phyloP scores from a whole-genome alignment of 306 rosid genomes.

The Rosa rugosa region DNA sequence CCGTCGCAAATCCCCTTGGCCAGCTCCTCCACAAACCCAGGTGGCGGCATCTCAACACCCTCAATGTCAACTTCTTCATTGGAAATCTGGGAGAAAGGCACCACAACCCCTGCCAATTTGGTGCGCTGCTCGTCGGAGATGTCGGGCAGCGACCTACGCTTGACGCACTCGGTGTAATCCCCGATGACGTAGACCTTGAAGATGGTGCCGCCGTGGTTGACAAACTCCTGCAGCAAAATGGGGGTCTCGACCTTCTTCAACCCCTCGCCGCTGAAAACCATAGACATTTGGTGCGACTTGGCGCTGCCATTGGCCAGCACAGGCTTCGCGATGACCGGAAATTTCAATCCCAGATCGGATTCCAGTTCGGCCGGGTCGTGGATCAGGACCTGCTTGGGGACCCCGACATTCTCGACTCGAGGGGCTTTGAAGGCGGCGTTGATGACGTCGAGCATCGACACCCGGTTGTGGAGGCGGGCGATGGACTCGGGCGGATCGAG shows the following conservation, averaged over 20 bases:
- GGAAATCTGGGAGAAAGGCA: conserved; percentile 54
- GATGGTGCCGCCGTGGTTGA: conserved; percentile 69
- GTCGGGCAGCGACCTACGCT: conserved; percentile 54
- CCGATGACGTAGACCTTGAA: conserved; percentile 78
- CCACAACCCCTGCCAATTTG: conserved; percentile 16
- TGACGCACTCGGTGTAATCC: conserved; percentile 45
- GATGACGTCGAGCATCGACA: conserved; percentile 38
- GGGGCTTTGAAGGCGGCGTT: background rate
- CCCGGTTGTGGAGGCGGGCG: conserved; percentile 30
- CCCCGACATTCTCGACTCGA: background rate
- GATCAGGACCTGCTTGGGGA: conserved; percentile 26
- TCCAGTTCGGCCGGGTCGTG: background rate
- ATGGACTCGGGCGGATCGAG: conserved; percentile 36
- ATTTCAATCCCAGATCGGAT: conserved; percentile 4
- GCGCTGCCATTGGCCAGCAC: conserved; percentile 25
- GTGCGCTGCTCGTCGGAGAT: conserved; percentile 26
- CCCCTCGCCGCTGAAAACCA: conserved; percentile 46
- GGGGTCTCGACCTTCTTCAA: conserved; percentile 29
- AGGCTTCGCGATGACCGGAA: conserved; percentile 35
- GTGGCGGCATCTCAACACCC: conserved; percentile 42
- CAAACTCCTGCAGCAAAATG: conserved; percentile 59
- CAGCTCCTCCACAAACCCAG: conserved; percentile 35
- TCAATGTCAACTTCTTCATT: conserved; percentile 28
- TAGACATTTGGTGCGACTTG: conserved; percentile 47
- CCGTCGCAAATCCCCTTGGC: conserved; percentile 39